Percentiles rank a stretch among this genome's conserved stretches.
Conservation (phyloP, 441 rosid species). For the Gossypium davidsonii region DNA sequence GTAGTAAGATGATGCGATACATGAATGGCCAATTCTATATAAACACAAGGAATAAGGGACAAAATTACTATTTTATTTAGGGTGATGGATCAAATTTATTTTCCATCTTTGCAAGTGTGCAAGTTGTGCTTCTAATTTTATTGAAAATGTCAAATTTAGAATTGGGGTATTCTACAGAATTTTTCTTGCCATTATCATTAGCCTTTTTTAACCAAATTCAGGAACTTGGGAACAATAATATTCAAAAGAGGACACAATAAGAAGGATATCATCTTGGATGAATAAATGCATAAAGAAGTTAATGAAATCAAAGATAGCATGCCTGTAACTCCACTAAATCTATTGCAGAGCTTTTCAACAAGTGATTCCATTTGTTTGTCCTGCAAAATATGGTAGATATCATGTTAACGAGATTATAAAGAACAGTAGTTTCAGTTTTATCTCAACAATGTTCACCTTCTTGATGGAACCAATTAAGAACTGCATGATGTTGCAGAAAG, state of each 20-base stretch:
- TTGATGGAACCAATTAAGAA: conserved; percentile 93
- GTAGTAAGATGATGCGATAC: not conserved
- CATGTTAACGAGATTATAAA: not conserved
- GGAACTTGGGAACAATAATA: not conserved
- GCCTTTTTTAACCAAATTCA: not conserved
- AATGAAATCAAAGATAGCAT: conserved; percentile 16
- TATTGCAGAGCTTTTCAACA: conserved; percentile 96
- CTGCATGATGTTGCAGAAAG: conserved; percentile 93
- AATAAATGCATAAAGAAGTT: conserved; percentile 8
- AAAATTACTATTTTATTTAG: not conserved
- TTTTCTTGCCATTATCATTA: not conserved
- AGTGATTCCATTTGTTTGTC: conserved; percentile 99
- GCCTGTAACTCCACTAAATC: conserved; percentile 94
- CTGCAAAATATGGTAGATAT: conserved; percentile 32
- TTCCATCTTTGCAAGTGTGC: not conserved
- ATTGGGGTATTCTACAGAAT: not conserved
- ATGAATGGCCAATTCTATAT: not conserved
- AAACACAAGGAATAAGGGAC: not conserved
- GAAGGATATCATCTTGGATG: conserved; percentile 7
- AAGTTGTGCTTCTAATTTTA: not conserved
- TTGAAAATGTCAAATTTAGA: not conserved
- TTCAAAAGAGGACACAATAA: not conserved
- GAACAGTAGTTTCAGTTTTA: conserved; percentile 14
- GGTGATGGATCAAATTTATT: not conserved
- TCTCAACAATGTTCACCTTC: conserved; percentile 45